Evolutionary conservation across 2,329 filamentous ascomycete species (phyloP), one percentile per base, ranked within the genome.

Genomic region (Graphium sp.): DNA sequence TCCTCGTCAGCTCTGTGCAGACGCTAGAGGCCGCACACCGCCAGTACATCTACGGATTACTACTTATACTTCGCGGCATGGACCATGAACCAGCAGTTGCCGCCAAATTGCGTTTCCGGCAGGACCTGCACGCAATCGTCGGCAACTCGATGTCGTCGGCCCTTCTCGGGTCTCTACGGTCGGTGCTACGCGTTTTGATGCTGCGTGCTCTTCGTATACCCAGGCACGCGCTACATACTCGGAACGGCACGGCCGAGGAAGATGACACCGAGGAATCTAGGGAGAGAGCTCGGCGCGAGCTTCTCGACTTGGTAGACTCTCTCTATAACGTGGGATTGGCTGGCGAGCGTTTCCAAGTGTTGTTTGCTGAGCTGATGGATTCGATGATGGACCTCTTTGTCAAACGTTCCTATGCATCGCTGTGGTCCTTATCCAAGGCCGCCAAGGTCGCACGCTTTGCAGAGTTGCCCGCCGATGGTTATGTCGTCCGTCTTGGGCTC

Each of bases 361-460:
- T 78, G 20, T 75, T 83, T 41, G 79, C 76, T 11, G 71, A 77
- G 45, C 61, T 77, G 16, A 74, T 83, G 60, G 64, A 82, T 42
- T 52, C 53, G 20, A 58, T 74, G 33, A 71, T 84, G 58, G 60
- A 62, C 24, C 55, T 63, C 9, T 77, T 74, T 39, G 65, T 84
- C 22, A 54, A 55, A 22, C 56, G 60, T 27, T 66, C 64, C 6
- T 82, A 73, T 41, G 58, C 69, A 32, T 67, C 74, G 3, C 59
- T 72, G 26, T 84, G 78, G 70, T 42, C 33, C 7, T 36, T 35
- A 17, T 24, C 40, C n/a, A 34, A 42, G 5, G 38, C 41, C n/a
- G n/a, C n/a, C n/a, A n/a, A n/a, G n/a, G n/a, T n/a, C n/a, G n/a
- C n/a, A n/a, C n/a, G n/a, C n/a, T n/a, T n/a, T n/a, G n/a, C n/a